Conservation (phyloP, 2,329 filamentous ascomycete species). For the Lachnum nothofagi region DNA sequence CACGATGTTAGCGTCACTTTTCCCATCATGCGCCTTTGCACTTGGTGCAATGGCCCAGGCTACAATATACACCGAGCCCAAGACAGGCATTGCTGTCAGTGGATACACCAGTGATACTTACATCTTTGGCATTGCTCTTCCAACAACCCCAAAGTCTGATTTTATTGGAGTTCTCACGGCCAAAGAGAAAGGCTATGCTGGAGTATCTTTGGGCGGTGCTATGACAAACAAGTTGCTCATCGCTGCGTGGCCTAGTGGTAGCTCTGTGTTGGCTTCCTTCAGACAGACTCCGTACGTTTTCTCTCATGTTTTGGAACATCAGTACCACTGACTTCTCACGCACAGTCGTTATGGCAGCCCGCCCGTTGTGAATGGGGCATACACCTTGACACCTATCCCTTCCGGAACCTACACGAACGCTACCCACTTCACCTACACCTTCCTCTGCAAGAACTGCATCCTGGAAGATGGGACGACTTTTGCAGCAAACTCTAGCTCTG, state of each 20-base stretch:
- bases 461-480: conserved; percentile 34
- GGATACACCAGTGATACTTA: background rate
- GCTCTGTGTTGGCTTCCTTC: conserved; percentile 39
- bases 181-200: conserved; percentile 44
- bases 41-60: background rate
- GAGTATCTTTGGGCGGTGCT: conserved; percentile 41
- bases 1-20: background rate
- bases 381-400: conserved; percentile 40
- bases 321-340: background rate
- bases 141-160: conserved; percentile 44
- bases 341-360: conserved; percentile 43
- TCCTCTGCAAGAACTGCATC: conserved; percentile 45
- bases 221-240: conserved; percentile 41
- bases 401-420: conserved; percentile 48
- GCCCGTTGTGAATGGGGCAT: conserved; percentile 30
- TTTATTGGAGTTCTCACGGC: conserved; percentile 50
- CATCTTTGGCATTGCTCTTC: conserved; percentile 42
- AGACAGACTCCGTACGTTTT: conserved; percentile 33
- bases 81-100: conserved; percentile 3
- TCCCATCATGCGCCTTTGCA: background rate
- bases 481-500: conserved; percentile 10
- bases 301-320: background rate
- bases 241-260: conserved; percentile 45
- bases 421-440: conserved; percentile 50
- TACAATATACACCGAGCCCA: conserved; percentile 1